Base-by-base conservation (phyloP, 208 protist species). In the Leishmania martiniquensis region DNA sequence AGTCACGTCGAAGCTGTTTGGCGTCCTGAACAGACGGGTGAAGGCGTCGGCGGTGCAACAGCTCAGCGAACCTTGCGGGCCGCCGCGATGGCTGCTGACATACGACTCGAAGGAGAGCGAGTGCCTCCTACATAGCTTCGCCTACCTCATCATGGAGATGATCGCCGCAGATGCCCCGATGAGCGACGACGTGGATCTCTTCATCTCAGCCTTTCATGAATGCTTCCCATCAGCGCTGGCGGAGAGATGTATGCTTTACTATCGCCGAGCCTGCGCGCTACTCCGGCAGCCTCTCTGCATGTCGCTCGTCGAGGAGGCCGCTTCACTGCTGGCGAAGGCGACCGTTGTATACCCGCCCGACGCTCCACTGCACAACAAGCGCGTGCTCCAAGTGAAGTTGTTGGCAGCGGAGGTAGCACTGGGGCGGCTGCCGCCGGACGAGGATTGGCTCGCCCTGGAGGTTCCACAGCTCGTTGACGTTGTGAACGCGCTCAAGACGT, bases 221-320 rank as follows among this genome's bases (percentile, higher is more conserved):
- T 77, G 75, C 37, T 91, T 86, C 59, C 75, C 78, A 1, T 75
- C 72, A 12, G 86, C 87, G 67, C 62, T 80, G 39, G 84, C 88
- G 71, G 88, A 93, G 80, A 85, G 93, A 15, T 93, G 89, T 66
- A 81, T 82, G 70, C 76, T 97, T 44, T 95, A 95, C 82, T 93
- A 92, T 78, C 75, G 84, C 63, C 77, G 80, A 39, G 93, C 88
- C 39, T 85, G 87, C 72, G 83, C 82, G 29, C 70, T 94, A 42
- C 67, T 97, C 55, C 85, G 89, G 62, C 83, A 89, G 52, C 70
- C 87, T 20, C 83, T 95, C 32, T 78, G 85, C 44, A 83, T 88
- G 78, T 54, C 32, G 7, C 60, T 78, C 32, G 79, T 94, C 13
- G 67, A 82, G 29, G 74, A 89, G 65, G 87, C 86, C 10, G 89